A percentile compares a stretch with the other conserved stretches of the same genome.
Evolutionary conservation across 1,139 yeast species (phyloP).

Genomic region (Suhomyces guaymorum): DNA sequence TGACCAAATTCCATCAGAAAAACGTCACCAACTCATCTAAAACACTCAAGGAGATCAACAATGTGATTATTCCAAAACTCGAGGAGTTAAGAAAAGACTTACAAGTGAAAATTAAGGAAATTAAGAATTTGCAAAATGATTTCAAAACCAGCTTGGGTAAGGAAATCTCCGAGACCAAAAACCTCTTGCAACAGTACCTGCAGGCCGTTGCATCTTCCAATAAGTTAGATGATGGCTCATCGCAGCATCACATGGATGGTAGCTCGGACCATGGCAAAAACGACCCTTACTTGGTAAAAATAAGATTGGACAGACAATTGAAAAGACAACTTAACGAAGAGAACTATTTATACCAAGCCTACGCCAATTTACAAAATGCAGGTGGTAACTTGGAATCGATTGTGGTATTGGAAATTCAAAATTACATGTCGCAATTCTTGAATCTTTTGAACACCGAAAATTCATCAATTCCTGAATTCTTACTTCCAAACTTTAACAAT

Average conservation of each 20-base stretch:
- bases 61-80: conserved; percentile 73
- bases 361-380: conserved; percentile 78
- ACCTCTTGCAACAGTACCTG: conserved; percentile 49
- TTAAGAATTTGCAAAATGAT: conserved; percentile 76
- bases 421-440: conserved; percentile 72
- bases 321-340: conserved; percentile 80
- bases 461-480: conserved; percentile 61
- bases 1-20: conserved; percentile 72
- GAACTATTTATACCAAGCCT: conserved; percentile 84
- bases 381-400: conserved; percentile 89
- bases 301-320: conserved; percentile 72
- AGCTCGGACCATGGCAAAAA: conserved; percentile 45
- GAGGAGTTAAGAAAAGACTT: conserved; percentile 85
- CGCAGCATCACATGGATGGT: conserved; percentile 15
- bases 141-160: conserved; percentile 73
- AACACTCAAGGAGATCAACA: conserved; percentile 69
- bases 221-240: conserved; percentile 32
- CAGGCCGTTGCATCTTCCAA: conserved; percentile 41
- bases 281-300: conserved; percentile 83
- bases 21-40: conserved; percentile 66
- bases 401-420: conserved; percentile 83
- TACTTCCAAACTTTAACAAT: conserved; percentile 65
- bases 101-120: conserved; percentile 82
- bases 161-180: conserved; percentile 66
- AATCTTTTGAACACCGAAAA: conserved; percentile 68